Evolutionary conservation across 164 flowering plant species (phyloP), one percentile per base, ranked within the genome.

Genomic region (Sedum album): DNA sequence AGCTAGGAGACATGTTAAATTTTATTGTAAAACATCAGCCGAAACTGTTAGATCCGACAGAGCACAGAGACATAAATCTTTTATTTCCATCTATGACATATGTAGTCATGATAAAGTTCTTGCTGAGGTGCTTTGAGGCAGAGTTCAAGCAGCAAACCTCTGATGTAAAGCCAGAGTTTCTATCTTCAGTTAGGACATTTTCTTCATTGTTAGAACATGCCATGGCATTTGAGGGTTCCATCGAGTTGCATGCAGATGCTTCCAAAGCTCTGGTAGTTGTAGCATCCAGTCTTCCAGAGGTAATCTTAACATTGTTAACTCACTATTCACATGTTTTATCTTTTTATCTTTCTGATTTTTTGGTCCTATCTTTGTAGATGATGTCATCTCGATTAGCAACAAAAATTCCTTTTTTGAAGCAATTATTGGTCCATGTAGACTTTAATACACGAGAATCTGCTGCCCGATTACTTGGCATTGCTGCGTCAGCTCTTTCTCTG

Each of bases 181-280:
- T 57, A 57, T 78, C 81, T 66, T 82, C 93, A 17, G 85, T 82
- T n/a, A 83, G 80, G 71, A 80, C 62, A 31, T 57, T 91, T 78
- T 94, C 87, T 80, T 78, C 77, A 33, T 76, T 94, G 48, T 76
- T 94, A 66, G 99, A 94, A 74, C 96, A 91, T 90, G 93, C 94
- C 44, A 82, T 94, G 96, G 85, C 86, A 70, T 82, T 73, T 81
- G 96, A 91, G 77, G 99, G 96, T 35, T 90, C 99, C 73, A 82
- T 77, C 73, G 96, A 94, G 80, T 79, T 94, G 84, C 99, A 94
- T 84, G 85, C 94, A 66, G 80, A 74, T 71, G 92, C 96, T 66
- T 82, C 95, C 70, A 91, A 86, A 75, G 86, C 88, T 35, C 75
- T 94, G 69, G 76, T 91, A 69, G 51, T 81, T 26, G 71, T 94